Base-by-base conservation (phyloP, 495 filamentous ascomycete species). In the Trichoderma erinaceum region DNA sequence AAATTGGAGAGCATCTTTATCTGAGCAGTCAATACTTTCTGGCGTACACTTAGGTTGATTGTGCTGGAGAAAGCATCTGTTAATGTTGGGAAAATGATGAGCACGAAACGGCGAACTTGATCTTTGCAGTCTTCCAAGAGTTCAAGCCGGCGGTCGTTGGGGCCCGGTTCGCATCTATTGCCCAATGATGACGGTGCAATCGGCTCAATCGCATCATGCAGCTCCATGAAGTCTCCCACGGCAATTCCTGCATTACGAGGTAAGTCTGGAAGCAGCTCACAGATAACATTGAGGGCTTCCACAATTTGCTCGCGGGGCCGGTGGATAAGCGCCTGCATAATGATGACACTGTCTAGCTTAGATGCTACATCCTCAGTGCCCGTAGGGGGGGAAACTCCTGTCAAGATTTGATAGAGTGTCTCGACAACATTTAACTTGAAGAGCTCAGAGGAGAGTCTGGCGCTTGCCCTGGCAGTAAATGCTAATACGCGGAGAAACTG, bases 41-140 rank as follows among this genome's bases (percentile, higher is more conserved):
- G 92, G n/a, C 96, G 92, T 18, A 99, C 96, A 64, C 84, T 90
- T n/a, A 98, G 81, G 75, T 99, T 99, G 68, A 99, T 94, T 4
- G 96, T 99, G 77, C 95, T 98, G 3, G 95, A 97, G 74, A 95
- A 99, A 3, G 93, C 96, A 73, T 99, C 93, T 21, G 96, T 98
- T 46, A 99, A 81, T 18, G 96, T 99, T 5, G 96, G 96, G 69
- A 99, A 88, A n/a, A 99, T 81, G 65, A 99, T 93, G 68, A 95
- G 86, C 13, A 93, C 92, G 75, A 99, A 99, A 32, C 96, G 88
- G 73, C 90, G 90, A 35, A 98, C 84, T 76, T 97, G 89, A 12
- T 88, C 78, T 72, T 91, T 93, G 82, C 94, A 97, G 25, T 83
- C 86, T 70, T 90, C 82, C 48, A 99, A 80, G 3, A 93, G 81